A percentile compares a stretch with the other conserved stretches of the same genome.
Evolutionary conservation across 768 basidiomycete genomes (phyloP).

Genomic region (Pisolithus microcarpus): DNA sequence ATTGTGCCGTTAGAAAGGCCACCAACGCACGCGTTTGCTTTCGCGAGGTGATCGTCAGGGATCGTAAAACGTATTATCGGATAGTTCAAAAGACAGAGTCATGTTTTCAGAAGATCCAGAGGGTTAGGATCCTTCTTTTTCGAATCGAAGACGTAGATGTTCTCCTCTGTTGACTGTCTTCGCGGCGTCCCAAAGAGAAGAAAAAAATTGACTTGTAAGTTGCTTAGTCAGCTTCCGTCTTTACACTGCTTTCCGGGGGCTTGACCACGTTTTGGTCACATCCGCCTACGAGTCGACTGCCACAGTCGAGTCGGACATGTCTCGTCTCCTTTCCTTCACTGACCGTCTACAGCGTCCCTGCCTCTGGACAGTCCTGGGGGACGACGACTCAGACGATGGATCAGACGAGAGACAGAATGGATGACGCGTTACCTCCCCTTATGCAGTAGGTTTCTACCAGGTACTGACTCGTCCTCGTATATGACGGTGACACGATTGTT

Average conservation of each 20-base stretch:
- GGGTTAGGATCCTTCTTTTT: no score
- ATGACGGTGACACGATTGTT: not conserved
- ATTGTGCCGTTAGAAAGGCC: slow-evolving; percentile 35
- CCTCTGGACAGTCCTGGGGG: not conserved
- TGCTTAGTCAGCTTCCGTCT: no score
- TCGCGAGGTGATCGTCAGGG: slow-evolving; percentile 47
- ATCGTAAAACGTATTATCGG: slow-evolving; percentile 31
- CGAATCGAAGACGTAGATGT: no score
- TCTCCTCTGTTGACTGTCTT: no score
- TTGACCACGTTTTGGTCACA: no score
- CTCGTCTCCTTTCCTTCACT: not conserved
- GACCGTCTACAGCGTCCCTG: not conserved
- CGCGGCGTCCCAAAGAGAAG: no score
- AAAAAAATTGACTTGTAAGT: no score
- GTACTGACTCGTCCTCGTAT: not conserved
- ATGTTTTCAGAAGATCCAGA: no score
- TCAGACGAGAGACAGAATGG: slow-evolving; percentile 33
- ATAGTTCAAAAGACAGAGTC: no score
- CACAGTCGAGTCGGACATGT: not conserved
- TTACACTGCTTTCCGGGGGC: no score
- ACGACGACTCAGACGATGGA: slow-evolving; percentile 20
- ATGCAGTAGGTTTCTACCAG: slow-evolving; percentile 33
- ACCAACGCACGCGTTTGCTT: slow-evolving; percentile 47
- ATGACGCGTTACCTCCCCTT: slow-evolving; percentile 55
- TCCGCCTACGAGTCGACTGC: no score